Evolutionary conservation across 169 alveolate genomes (phyloP), one percentile per base, ranked within the genome.

Genomic region (Plasmodium ovale): DNA sequence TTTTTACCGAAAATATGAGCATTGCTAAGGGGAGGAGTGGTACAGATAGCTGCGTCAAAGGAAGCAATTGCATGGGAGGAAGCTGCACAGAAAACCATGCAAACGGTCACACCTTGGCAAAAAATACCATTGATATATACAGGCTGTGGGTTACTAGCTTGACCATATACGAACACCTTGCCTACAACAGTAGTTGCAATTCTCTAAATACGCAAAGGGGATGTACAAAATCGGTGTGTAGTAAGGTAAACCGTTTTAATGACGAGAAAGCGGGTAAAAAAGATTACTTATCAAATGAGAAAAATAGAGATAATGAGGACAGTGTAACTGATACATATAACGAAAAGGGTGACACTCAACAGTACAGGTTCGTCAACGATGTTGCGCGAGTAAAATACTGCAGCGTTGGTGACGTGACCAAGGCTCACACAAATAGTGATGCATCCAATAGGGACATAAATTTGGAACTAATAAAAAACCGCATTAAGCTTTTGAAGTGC

Each of bases 1-100:
- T 82, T 5, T 82, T 82, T 47, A 82, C 90, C 27, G 90, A 82
- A 65, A 70, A 69, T 65, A 21, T 82, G 37, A 29, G 90, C 33
- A 82, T 82, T 25, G 27, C 23, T 4, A 47, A 47, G 39, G 25
- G 39, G 19, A 42, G 9, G 31, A 9, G 31, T 33, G 87, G n/a
- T n/a, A n/a, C n/a, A n/a, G n/a, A 16, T n/a, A 14, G 58, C 42
- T 4, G 0, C 2, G 21, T 49, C 71, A 0, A 0, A 14, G 35
- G 39, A 35, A 29, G 19, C 14, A 33, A 12, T 23, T 39, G 10
- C 25, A 0, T 12, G 7, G 16, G 44, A 42, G 58, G 59, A 16
- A 29, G 27, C 9, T 16, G 9, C 3, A 70, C 21, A 12, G 10
- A 58, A n/a, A 6, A 58, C 14, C 35, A 25, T 21, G 0, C 31